Evolutionary conservation across 1,284 basidiomycete species (phyloP).

Genomic region (Boletus putidus): DNA sequence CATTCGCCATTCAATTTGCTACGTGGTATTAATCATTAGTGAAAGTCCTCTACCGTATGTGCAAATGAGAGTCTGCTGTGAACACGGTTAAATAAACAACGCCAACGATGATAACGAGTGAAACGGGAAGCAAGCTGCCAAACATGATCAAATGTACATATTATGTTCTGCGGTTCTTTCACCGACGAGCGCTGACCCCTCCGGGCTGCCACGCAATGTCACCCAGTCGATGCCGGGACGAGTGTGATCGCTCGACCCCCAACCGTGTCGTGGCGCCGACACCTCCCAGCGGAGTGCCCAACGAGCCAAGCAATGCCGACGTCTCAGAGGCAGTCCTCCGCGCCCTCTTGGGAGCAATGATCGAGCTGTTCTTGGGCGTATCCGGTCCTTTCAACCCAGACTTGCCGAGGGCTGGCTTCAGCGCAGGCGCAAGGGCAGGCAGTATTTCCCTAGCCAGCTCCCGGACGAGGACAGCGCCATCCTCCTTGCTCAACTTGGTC

Average conservation of each 20-base stretch:
- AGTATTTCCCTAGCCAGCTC: conserved; percentile 84
- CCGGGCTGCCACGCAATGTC: conserved; percentile 52
- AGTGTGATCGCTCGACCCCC: conserved; percentile 33
- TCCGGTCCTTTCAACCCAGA: conserved; percentile 39
- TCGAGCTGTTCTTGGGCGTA: conserved; percentile 42
- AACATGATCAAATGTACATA: conserved; percentile 7
- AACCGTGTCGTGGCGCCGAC: conserved; percentile 20
- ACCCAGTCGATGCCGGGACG: conserved; percentile 47
- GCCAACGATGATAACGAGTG: conserved; percentile 16
- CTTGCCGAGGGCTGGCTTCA: conserved; percentile 51
- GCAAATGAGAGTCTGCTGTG: conserved; percentile 28
- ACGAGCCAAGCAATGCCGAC: conserved; percentile 40
- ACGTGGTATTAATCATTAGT: conserved; percentile 30
- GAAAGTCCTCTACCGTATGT: conserved; percentile 27
- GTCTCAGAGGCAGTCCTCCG: conserved; percentile 71
- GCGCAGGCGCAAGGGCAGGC: conserved; percentile 66
- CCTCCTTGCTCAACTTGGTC: conserved; percentile 73
- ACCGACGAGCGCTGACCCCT: conserved; percentile 21
- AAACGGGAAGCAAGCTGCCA: conserved; percentile 15
- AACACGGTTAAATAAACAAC: conserved; percentile 22
- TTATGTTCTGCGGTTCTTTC: conserved; percentile 10
- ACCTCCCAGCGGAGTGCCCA: conserved; percentile 22
- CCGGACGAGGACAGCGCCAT: conserved; percentile 87
- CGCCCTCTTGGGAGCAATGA: conserved; percentile 65
- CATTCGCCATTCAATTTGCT: conserved; percentile 4